Evolutionary conservation across 176 grass and related monocot species (phyloP).

Genomic region (Metroxylon sagu): DNA sequence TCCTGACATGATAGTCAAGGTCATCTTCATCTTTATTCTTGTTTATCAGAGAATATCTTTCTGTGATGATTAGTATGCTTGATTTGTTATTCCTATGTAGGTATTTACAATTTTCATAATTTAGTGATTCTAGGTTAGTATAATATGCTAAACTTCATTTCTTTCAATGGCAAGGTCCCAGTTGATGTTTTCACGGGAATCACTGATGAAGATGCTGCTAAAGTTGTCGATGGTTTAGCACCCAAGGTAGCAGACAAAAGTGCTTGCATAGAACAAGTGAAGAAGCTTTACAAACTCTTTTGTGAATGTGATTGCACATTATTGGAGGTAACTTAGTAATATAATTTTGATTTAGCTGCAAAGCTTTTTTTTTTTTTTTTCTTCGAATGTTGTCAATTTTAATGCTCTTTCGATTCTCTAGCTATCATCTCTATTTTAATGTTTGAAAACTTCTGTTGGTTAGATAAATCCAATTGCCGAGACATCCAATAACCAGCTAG

Average conservation of each 20-base stretch:
- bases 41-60: background rate
- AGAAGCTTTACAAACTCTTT: conserved; percentile 91
- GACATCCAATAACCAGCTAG: conserved; percentile 80
- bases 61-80: background rate
- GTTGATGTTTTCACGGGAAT: conserved; percentile 98
- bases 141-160: background rate
- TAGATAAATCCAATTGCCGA: conserved; percentile 99
- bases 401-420: background rate
- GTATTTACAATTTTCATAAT: too few relatives aligned
- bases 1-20: conserved; percentile 98
- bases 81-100: too few relatives aligned
- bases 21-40: conserved; percentile 6
- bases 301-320: conserved; percentile 78
- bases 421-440: background rate
- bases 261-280: conserved; percentile 94
- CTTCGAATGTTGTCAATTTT: background rate
- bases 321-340: conserved; percentile 53
- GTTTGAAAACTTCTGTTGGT: conserved; percentile 17
- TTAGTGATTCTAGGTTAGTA: too few relatives aligned
- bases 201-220: conserved; percentile 86
- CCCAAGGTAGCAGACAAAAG: conserved; percentile 70
- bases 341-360: background rate
- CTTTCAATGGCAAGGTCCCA: conserved; percentile 54
- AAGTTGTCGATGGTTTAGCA: conserved; percentile 94
- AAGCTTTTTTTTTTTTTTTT: too few relatives aligned